Evolutionary conservation across 2,329 filamentous ascomycete species (phyloP).

Genomic region (Tetracladium maxilliforme): DNA sequence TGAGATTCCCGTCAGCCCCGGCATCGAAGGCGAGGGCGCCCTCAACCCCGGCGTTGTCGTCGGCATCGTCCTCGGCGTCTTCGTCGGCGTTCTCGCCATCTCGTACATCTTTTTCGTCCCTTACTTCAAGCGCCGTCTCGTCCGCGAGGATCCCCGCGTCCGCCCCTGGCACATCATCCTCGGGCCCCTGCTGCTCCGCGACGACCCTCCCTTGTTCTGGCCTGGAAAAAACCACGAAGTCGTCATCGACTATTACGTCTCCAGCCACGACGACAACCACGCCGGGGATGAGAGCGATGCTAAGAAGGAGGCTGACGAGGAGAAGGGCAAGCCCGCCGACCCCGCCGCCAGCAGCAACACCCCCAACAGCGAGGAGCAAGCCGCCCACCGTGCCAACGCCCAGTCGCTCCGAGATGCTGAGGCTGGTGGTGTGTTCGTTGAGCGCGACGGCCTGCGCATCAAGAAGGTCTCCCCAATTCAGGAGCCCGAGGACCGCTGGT

Average conservation of each 20-base stretch:
- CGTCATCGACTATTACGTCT: constrained; percentile 23
- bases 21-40: constrained; percentile 14
- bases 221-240: constrained; percentile 18
- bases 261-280: constrained; percentile 6
- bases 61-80: constrained; percentile 16
- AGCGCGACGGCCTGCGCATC: too few species aligned
- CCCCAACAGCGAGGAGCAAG: too few species aligned
- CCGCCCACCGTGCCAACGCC: too few species aligned
- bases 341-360: too few species aligned
- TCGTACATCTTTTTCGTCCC: constrained; percentile 19
- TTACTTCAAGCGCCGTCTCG: constrained; percentile 17
- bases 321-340: too few species aligned
- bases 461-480: too few species aligned
- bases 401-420: too few species aligned
- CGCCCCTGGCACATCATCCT: constrained; percentile 17
- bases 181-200: constrained; percentile 22
- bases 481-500: constrained; percentile 16
- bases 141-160: constrained; percentile 16
- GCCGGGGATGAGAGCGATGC: too few species aligned
- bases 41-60: constrained; percentile 12
- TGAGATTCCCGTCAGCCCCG: constrained; percentile 18
- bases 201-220: constrained; percentile 22
- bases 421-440: too few species aligned
- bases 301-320: too few species aligned
- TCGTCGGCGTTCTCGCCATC: constrained; percentile 14